A percentile compares a stretch with the other conserved stretches of the same genome.
Conservation (phyloP, 441 rosid species). For the Adansonia gregorii region DNA sequence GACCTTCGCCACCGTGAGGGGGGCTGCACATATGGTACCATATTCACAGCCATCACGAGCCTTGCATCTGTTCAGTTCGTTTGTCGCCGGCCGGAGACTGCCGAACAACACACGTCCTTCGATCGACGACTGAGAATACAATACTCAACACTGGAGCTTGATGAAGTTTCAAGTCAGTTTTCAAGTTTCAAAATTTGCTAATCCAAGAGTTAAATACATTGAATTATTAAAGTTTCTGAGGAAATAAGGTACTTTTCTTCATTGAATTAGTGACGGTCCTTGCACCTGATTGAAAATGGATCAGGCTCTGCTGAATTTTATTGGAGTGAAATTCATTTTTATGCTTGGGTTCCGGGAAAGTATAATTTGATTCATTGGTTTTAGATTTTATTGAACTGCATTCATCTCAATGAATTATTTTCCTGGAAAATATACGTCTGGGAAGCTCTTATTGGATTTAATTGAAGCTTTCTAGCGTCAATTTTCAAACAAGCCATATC, state of each 20-base stretch:
- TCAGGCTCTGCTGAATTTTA: neutral
- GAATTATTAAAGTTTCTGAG: neutral
- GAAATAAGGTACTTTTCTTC: neutral
- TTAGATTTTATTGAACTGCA: neutral
- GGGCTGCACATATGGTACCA: constrained; percentile 93
- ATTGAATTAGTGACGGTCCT: too few species aligned
- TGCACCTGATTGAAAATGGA: constrained; percentile 10
- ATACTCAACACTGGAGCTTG: too few species aligned
- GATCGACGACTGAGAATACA: constrained; percentile 25
- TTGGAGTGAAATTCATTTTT: neutral
- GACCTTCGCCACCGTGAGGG: constrained; percentile 78
- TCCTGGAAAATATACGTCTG: too few species aligned
- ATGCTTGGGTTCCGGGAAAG: neutral
- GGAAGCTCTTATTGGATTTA: too few species aligned
- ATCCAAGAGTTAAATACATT: neutral
- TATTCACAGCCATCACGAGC: constrained; percentile 86
- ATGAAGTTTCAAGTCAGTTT: constrained; percentile 23
- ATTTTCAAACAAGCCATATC: too few species aligned
- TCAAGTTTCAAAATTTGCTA: constrained; percentile 18
- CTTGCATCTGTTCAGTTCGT: constrained; percentile 76
- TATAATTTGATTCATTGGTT: neutral
- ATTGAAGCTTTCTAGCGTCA: too few species aligned
- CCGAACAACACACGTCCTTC: constrained; percentile 57
- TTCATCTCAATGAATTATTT: neutral
- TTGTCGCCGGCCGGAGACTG: constrained; percentile 66